Conservation (phyloP, 2,329 filamentous ascomycete species). For the Scortechinia acanthostroma region DNA sequence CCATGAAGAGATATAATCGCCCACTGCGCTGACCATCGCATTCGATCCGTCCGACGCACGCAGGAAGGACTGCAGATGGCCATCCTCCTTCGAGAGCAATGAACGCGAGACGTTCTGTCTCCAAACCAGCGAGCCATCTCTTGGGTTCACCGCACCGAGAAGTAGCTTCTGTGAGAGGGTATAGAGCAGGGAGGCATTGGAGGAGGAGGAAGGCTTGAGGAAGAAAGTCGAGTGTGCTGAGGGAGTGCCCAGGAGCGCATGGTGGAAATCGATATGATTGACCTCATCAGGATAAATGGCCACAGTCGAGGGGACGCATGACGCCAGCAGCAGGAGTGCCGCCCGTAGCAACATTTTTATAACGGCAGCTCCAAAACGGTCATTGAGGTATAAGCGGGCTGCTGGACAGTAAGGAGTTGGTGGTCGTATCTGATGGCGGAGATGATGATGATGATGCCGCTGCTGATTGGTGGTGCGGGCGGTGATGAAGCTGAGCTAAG, state of each 20-base stretch:
- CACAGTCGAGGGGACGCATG: background rate
- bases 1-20: background rate
- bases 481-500: no score
- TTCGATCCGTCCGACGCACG: slow-evolving; percentile 24
- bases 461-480: no score
- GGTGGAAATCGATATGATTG: slow-evolving; percentile 65
- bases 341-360: background rate
- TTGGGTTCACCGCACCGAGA: slow-evolving; percentile 63
- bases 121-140: slow-evolving; percentile 63
- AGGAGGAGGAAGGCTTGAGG: slow-evolving; percentile 57
- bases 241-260: slow-evolving; percentile 59
- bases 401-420: background rate
- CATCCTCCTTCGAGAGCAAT: slow-evolving; percentile 6
- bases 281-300: slow-evolving; percentile 67
- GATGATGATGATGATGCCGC: background rate
- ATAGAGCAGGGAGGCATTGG: slow-evolving; percentile 65
- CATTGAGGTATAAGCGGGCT: background rate
- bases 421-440: no score
- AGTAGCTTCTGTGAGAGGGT: slow-evolving; percentile 61
- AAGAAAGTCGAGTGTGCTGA: slow-evolving; percentile 63
- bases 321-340: background rate
- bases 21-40: background rate
- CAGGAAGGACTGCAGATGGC: slow-evolving; percentile 11
- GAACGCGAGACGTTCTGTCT: slow-evolving; percentile 43
- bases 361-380: background rate